phyloP scores from a whole-genome alignment of 2,329 filamentous ascomycete genomes.

The Periglandula ipomoeae region DNA sequence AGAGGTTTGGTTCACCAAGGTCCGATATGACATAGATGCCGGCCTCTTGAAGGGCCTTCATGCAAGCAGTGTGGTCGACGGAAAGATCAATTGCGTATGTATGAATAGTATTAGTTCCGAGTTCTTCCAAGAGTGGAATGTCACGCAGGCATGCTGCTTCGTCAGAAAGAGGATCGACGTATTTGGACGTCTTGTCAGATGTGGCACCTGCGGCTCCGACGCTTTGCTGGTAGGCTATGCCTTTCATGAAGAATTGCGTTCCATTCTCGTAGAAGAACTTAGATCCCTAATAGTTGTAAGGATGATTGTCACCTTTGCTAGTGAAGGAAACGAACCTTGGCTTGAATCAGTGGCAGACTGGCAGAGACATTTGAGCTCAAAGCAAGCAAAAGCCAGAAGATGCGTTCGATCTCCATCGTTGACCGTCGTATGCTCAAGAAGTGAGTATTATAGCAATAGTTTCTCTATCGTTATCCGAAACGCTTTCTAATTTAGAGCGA shows the following conservation, averaged over 20 bases:
- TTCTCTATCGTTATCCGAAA: no score
- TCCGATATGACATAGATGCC: conserved; percentile 96
- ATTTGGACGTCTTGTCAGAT: conserved; percentile 40
- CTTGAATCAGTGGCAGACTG: no score
- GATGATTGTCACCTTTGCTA: no score
- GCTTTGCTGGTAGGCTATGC: conserved; percentile 93
- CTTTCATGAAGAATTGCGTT: conserved; percentile 65
- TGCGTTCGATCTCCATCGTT: no score
- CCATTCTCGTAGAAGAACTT: conserved; percentile 84
- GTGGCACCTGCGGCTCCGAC: conserved; percentile 52
- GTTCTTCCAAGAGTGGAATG: conserved; percentile 66
- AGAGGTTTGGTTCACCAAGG: conserved; percentile 68
- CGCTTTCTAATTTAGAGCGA: no score
- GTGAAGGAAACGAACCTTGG: no score
- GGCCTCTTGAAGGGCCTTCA: conserved; percentile 69
- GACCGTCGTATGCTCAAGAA: no score
- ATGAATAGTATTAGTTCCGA: conserved; percentile 87
- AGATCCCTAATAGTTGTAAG: no score
- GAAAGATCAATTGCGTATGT: conserved; percentile 85
- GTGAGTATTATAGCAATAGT: no score
- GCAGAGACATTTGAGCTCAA: no score
- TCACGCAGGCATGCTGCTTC: conserved; percentile 67
- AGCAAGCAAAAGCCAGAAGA: no score
- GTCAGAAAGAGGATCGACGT: conserved; percentile 77
- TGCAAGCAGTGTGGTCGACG: conserved; percentile 71